Evolutionary conservation across 495 filamentous ascomycete species (phyloP).

Genomic region (Penicillium paradoxum): DNA sequence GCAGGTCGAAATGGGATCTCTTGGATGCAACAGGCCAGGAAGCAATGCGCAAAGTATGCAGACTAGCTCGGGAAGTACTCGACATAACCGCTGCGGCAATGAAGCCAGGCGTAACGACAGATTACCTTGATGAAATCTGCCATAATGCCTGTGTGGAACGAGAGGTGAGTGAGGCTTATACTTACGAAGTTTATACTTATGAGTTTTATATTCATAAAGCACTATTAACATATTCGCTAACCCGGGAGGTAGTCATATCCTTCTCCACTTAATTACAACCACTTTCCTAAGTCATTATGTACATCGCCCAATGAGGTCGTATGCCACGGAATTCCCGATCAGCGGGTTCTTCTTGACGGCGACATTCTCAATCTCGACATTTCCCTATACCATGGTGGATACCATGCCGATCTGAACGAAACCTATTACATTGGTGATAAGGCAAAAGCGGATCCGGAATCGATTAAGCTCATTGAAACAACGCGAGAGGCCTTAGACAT

Average conservation of each 20-base stretch:
- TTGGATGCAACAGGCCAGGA: slow-evolving; percentile 59
- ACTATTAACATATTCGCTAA: slow-evolving; percentile 2
- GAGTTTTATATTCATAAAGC: background rate
- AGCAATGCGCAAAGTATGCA: slow-evolving; percentile 76
- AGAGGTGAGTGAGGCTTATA: slow-evolving; percentile 55
- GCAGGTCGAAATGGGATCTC: slow-evolving; percentile 59
- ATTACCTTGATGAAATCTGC: slow-evolving; percentile 76
- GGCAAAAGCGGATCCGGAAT: slow-evolving; percentile 59
- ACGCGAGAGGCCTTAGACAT: slow-evolving; percentile 60
- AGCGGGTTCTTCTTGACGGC: slow-evolving; percentile 59
- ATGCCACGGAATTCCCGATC: slow-evolving; percentile 69
- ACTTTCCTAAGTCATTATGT: slow-evolving; percentile 82
- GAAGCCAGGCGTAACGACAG: slow-evolving; percentile 72
- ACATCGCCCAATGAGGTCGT: slow-evolving; percentile 80
- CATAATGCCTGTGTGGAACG: slow-evolving; percentile 77
- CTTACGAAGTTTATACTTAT: no score
- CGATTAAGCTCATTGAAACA: slow-evolving; percentile 61
- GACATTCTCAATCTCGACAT: slow-evolving; percentile 72
- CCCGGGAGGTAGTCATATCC: slow-evolving; percentile 61
- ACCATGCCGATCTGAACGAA: slow-evolving; percentile 68
- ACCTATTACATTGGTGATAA: slow-evolving; percentile 70
- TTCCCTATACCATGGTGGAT: slow-evolving; percentile 65
- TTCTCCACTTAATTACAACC: slow-evolving; percentile 76
- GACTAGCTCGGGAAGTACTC: slow-evolving; percentile 67
- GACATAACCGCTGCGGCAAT: slow-evolving; percentile 69